phyloP scores from a whole-genome alignment of 176 grass and related monocot genomes.

The Oryza coarctata region DNA sequence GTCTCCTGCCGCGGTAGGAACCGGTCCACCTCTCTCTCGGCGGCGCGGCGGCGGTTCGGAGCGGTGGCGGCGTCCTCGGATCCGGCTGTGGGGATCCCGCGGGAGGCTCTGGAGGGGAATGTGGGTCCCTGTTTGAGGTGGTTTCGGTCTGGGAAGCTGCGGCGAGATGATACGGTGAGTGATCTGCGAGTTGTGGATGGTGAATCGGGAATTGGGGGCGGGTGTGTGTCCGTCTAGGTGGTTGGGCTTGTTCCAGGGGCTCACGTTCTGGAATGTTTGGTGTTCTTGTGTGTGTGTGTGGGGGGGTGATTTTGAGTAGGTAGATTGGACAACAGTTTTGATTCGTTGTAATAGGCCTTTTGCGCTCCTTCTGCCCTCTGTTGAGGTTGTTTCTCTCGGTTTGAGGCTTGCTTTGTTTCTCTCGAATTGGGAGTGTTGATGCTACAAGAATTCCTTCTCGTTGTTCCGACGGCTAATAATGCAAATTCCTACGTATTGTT shows the following conservation, averaged over 20 bases:
- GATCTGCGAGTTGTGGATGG: conserved; percentile 24
- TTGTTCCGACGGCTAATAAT: background rate
- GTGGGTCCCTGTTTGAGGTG: conserved; percentile 38
- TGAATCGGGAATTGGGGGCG: conserved; percentile 18
- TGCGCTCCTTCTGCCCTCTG: background rate
- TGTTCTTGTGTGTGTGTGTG: too few relatives aligned
- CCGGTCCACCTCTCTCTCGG: background rate
- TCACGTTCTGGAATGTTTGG: background rate
- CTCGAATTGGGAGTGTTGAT: background rate
- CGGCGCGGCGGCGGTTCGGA: conserved; percentile 5
- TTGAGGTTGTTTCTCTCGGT: background rate
- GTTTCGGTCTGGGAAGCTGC: background rate
- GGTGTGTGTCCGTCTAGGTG: conserved; percentile 21
- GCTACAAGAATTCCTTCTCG: background rate
- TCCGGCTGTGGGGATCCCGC: conserved; percentile 28
- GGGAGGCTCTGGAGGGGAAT: conserved; percentile 37
- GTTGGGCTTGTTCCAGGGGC: conserved; percentile 29
- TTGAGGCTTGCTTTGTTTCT: conserved; percentile 11
- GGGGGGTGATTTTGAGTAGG: background rate
- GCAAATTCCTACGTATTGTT: background rate
- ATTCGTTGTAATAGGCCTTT: background rate
- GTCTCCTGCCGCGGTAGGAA: background rate
- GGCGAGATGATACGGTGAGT: conserved; percentile 45
- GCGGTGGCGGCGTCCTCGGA: conserved; percentile 9
- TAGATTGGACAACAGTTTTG: conserved; percentile 8